Percentiles rank a stretch among this genome's conserved stretches.
These are phyloP conservation scores for Sclerotinia spermophila DNA, from an alignment of 2,329 filamentous ascomycete species.

Conservation along the genomic window DNA sequence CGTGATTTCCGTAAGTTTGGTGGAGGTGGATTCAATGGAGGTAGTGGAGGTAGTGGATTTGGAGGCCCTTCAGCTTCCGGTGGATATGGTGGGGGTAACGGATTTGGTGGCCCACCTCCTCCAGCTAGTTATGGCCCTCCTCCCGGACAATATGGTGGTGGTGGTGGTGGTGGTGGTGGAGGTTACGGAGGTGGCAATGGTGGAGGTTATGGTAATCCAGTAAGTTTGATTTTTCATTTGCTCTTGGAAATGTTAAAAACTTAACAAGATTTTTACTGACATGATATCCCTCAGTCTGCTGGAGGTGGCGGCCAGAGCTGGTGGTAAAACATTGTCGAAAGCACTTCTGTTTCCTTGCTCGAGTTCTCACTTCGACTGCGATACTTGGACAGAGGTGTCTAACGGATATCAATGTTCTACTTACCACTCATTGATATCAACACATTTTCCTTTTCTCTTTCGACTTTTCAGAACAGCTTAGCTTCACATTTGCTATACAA, in stretches of 20 bases:
- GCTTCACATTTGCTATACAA: conserved; percentile 26
- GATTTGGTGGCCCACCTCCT: conserved; percentile 55
- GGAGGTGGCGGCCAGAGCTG: conserved; percentile 49
- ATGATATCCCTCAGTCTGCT: conserved; percentile 37
- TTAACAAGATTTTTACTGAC: background rate
- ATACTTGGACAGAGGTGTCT: conserved; percentile 33
- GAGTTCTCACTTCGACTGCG: conserved; percentile 21
- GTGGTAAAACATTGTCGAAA: conserved; percentile 46
- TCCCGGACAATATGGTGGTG: conserved; percentile 34
- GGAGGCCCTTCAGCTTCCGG: conserved; percentile 41
- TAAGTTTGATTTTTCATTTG: background rate
- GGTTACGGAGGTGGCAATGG: conserved; percentile 52
- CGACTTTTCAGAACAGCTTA: conserved; percentile 19
- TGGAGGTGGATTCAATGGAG: conserved; percentile 47
- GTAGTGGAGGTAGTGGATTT: conserved; percentile 51
- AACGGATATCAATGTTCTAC: conserved; percentile 29
- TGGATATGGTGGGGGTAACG: conserved; percentile 51
- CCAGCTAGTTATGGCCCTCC: conserved; percentile 51
- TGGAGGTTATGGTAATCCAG: conserved; percentile 51
- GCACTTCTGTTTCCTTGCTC: conserved; percentile 30
- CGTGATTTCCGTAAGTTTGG: conserved; percentile 87
- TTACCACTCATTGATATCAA: conserved; percentile 24
- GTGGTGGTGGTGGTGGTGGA: conserved; percentile 49
- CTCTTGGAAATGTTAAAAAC: too few relatives aligned
- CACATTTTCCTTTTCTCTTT: conserved; percentile 19